Conservation (phyloP, 2,329 filamentous ascomycete species). For the Sporothrix brasiliensis region DNA sequence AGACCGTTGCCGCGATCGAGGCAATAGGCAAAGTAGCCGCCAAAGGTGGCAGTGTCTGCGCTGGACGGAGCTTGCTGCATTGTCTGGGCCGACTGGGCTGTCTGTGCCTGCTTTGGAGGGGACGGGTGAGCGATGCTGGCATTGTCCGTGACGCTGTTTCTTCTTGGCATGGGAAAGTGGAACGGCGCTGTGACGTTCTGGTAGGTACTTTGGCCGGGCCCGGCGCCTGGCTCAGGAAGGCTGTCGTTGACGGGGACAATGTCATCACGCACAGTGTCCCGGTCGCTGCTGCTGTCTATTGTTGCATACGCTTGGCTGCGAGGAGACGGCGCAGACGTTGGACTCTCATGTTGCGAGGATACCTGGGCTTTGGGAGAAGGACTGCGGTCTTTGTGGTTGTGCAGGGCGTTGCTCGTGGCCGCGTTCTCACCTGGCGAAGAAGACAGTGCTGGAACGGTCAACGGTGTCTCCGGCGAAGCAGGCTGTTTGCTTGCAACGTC, state of each 20-base stretch:
- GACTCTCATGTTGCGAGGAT: neutral
- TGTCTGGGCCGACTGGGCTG: no score
- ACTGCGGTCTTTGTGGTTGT: neutral
- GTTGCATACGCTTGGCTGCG: neutral
- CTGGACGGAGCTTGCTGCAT: neutral
- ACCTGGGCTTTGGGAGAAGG: neutral
- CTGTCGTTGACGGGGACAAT: neutral
- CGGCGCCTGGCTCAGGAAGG: neutral
- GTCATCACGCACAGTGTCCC: neutral
- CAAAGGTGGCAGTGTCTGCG: neutral
- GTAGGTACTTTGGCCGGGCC: neutral
- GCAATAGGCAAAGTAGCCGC: constrained; percentile 50
- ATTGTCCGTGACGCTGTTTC: neutral
- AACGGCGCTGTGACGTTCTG: neutral
- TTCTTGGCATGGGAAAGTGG: neutral
- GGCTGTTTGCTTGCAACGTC: neutral
- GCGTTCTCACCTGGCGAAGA: neutral
- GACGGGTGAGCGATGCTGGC: neutral
- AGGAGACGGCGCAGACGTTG: neutral
- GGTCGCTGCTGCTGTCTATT: neutral
- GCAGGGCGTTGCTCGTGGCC: neutral
- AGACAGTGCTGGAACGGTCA: neutral
- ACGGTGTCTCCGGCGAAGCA: neutral
- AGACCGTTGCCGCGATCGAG: constrained; percentile 57
- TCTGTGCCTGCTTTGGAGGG: neutral